Percentiles rank a stretch among this genome's conserved stretches.
These are phyloP conservation scores for Fusarium sp. DNA, from an alignment of 2,329 filamentous ascomycete genomes.

Conservation along the genomic window DNA sequence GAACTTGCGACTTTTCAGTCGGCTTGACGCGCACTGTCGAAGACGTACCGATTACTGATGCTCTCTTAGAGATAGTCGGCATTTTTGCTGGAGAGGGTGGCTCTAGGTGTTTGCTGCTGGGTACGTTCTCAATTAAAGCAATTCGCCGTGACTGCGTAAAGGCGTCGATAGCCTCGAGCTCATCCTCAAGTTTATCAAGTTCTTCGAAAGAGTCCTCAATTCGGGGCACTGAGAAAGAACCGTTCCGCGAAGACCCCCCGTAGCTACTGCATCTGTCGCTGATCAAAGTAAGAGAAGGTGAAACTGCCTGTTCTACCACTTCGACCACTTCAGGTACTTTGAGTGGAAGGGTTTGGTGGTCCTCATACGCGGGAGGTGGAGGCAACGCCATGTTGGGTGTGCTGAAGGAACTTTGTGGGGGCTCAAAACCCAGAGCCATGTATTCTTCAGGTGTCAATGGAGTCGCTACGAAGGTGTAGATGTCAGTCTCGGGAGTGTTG, in stretches of 20 bases:
- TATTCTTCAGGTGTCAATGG: constrained; percentile 50
- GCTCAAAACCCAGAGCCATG: constrained; percentile 29
- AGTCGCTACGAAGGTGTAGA: constrained; percentile 61
- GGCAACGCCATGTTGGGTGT: constrained; percentile 41
- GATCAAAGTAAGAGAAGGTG: constrained; percentile 48
- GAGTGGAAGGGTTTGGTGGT: constrained; percentile 37
- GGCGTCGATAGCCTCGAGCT: constrained; percentile 65
- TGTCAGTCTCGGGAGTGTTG: constrained; percentile 48
- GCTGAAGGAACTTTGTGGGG: constrained; percentile 19
- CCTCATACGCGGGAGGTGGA: constrained; percentile 43
- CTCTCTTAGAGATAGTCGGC: constrained; percentile 40
- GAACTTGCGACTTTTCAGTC: constrained; percentile 50
- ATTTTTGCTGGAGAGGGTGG: constrained; percentile 30
- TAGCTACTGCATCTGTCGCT: constrained; percentile 51
- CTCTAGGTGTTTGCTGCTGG: constrained; percentile 27
- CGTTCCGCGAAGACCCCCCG: constrained; percentile 47
- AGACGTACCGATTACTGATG: constrained; percentile 49
- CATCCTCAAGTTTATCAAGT: constrained; percentile 70
- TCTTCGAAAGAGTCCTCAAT: constrained; percentile 74
- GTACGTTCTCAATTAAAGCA: constrained; percentile 43
- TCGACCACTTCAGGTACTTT: constrained; percentile 48
- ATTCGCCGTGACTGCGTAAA: constrained; percentile 52
- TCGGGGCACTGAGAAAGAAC: constrained; percentile 55
- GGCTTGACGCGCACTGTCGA: constrained; percentile 57
- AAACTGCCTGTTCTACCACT: constrained; percentile 49